Conservation (phyloP, 768 basidiomycete genomes). For the Heimioporus sp. region DNA sequence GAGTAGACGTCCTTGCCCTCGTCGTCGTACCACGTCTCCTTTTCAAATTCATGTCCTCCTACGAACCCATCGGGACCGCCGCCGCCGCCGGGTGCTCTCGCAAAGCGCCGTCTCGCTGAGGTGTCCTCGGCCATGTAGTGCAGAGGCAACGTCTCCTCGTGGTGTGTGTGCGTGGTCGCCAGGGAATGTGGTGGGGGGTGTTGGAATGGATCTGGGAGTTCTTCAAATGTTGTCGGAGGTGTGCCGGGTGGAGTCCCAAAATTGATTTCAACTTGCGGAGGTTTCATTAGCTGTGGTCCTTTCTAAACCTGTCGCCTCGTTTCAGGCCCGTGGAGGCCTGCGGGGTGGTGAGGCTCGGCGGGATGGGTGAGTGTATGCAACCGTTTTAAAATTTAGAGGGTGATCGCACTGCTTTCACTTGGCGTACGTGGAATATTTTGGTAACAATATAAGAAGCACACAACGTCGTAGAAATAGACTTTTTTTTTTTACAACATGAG, state of each 20-base stretch:
- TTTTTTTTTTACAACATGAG: not conserved
- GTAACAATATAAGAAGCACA: not conserved
- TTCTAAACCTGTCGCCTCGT: slow-evolving; percentile 4
- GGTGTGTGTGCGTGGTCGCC: slow-evolving; percentile 23
- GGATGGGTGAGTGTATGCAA: too few relatives aligned
- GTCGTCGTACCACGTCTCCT: slow-evolving; percentile 41
- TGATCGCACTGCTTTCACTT: not conserved
- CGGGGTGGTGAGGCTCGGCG: too few relatives aligned
- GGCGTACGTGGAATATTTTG: not conserved
- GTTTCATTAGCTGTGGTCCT: slow-evolving; percentile 45
- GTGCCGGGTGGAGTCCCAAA: slow-evolving; percentile 57
- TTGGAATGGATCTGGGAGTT: slow-evolving; percentile 56
- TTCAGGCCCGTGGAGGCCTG: slow-evolving; percentile 3
- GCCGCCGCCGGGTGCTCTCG: slow-evolving; percentile 29
- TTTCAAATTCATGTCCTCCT: slow-evolving; percentile 26
- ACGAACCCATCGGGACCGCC: slow-evolving; percentile 28
- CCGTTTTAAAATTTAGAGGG: not conserved
- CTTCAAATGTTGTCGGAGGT: slow-evolving; percentile 58
- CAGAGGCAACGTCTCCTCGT: slow-evolving; percentile 46
- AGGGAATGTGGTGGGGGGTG: slow-evolving; percentile 26
- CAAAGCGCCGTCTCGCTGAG: slow-evolving; percentile 44
- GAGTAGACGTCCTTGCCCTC: slow-evolving; percentile 70
- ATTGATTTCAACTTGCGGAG: slow-evolving; percentile 66
- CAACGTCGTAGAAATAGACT: not conserved
- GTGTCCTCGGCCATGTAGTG: slow-evolving; percentile 54